A percentile compares a stretch with the other conserved stretches of the same genome.
phyloP scores from a whole-genome alignment of 345 rosid genomes.

The Pugionium dolabratum region DNA sequence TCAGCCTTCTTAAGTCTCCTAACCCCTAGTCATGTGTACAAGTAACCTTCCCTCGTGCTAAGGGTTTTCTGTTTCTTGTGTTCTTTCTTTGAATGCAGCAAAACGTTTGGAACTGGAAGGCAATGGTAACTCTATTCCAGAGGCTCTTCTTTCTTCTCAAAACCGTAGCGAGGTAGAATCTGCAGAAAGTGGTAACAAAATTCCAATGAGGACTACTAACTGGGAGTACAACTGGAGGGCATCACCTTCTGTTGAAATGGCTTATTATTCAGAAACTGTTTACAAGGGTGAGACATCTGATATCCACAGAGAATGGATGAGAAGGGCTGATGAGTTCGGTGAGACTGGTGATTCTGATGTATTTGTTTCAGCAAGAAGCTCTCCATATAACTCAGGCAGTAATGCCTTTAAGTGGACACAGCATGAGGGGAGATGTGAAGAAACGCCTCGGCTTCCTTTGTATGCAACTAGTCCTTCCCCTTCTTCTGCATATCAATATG shows the following conservation, averaged over 20 bases:
- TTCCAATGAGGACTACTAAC: conserved; percentile 41
- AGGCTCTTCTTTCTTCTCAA: conserved; percentile 34
- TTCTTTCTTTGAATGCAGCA: conserved; percentile 44
- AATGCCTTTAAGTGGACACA: conserved; percentile 42
- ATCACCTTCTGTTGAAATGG: conserved; percentile 51
- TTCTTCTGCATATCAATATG: conserved; percentile 46
- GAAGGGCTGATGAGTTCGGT: conserved; percentile 40
- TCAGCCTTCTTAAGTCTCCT: background rate
- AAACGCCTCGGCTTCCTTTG: conserved; percentile 41
- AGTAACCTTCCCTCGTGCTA: conserved; percentile 14
- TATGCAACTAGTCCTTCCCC: conserved; percentile 43
- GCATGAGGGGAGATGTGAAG: conserved; percentile 40
- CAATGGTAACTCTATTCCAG: conserved; percentile 36
- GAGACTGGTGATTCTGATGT: conserved; percentile 31
- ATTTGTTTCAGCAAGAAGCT: conserved; percentile 37
- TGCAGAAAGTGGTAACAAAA: conserved; percentile 18
- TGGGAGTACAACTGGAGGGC: conserved; percentile 58
- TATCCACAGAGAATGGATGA: conserved; percentile 46
- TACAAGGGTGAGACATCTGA: conserved; percentile 36
- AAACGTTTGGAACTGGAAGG: conserved; percentile 43
- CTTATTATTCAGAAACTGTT: conserved; percentile 47
- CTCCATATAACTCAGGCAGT: conserved; percentile 36
- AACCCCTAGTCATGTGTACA: conserved; percentile 6
- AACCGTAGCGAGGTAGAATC: conserved; percentile 28
- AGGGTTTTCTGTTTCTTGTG: conserved; percentile 16